Percentiles rank a stretch among this genome's conserved stretches.
Evolutionary conservation across 768 basidiomycete genomes (phyloP).

Genomic region (Mrakia blollopis): DNA sequence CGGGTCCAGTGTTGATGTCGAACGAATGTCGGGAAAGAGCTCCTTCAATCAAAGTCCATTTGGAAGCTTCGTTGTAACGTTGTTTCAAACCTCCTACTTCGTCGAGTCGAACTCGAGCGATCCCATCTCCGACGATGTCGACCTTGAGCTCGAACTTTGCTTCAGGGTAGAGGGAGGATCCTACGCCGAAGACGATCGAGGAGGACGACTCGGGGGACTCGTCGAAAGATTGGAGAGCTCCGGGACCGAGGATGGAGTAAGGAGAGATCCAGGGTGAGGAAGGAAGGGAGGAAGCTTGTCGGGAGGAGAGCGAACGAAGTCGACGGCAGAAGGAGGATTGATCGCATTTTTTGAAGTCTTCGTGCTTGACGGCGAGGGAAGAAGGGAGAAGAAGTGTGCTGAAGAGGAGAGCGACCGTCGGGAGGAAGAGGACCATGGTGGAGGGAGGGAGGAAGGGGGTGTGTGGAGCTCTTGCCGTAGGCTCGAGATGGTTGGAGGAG

Average conservation of each 20-base stretch:
- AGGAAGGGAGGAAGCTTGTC: slow-evolving; percentile 51
- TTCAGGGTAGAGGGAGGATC: slow-evolving; percentile 74
- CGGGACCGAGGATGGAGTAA: slow-evolving; percentile 64
- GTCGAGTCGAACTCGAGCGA: slow-evolving; percentile 88
- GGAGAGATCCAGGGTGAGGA: slow-evolving; percentile 67
- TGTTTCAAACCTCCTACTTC: slow-evolving; percentile 62
- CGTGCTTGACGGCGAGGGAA: slow-evolving; percentile 48
- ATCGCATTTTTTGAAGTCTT: slow-evolving; percentile 92
- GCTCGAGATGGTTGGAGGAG: slow-evolving; percentile 8
- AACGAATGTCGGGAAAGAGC: slow-evolving; percentile 55
- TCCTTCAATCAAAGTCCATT: slow-evolving; percentile 71
- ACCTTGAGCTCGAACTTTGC: slow-evolving; percentile 76
- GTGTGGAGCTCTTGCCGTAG: slow-evolving; percentile 4
- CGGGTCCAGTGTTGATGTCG: slow-evolving; percentile 48
- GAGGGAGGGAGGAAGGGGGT: background rate
- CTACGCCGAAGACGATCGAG: slow-evolving; percentile 55
- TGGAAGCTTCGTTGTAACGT: slow-evolving; percentile 84
- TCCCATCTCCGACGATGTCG: slow-evolving; percentile 61
- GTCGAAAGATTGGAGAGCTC: slow-evolving; percentile 37
- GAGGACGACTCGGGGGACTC: background rate
- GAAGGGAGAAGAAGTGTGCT: background rate
- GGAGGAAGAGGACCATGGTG: slow-evolving; percentile 8
- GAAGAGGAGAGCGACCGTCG: slow-evolving; percentile 7
- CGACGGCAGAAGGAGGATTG: slow-evolving; percentile 93
- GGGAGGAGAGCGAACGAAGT: slow-evolving; percentile 73